A percentile compares a stretch with the other conserved stretches of the same genome.
Evolutionary conservation across 164 flowering plant genomes (phyloP).

Genomic region (Aristolochia fimbriata): DNA sequence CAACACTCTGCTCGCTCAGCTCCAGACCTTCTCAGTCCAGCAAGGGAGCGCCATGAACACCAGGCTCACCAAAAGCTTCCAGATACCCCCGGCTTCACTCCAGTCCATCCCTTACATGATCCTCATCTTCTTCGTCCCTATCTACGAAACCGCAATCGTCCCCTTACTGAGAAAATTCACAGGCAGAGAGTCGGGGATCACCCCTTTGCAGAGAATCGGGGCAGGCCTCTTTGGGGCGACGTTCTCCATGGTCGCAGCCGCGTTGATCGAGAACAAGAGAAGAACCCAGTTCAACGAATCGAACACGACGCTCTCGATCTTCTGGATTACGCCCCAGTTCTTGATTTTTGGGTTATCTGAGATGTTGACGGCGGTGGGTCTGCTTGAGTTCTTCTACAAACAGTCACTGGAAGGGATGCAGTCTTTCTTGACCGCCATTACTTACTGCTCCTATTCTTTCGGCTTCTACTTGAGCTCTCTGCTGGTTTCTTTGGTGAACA

Average conservation of each 20-base stretch:
- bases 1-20: constrained; percentile 73
- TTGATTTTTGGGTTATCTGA: constrained; percentile 58
- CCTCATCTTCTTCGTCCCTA: constrained; percentile 60
- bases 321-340: constrained; percentile 61
- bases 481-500: constrained; percentile 53
- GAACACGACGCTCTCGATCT: constrained; percentile 29
- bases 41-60: constrained; percentile 65
- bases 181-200: constrained; percentile 46
- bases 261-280: constrained; percentile 52
- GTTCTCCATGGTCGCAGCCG: constrained; percentile 74
- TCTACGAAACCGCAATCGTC: constrained; percentile 53
- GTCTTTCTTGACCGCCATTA: constrained; percentile 59
- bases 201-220: constrained; percentile 59
- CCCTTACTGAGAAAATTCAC: constrained; percentile 48
- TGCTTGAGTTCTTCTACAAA: constrained; percentile 63
- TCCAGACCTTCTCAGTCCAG: constrained; percentile 77
- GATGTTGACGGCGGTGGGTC: constrained; percentile 72
- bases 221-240: constrained; percentile 54
- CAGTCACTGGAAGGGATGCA: constrained; percentile 57
- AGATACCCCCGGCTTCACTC: constrained; percentile 71
- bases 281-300: constrained; percentile 17
- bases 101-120: constrained; percentile 60
- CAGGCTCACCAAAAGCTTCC: constrained; percentile 29
- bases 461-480: constrained; percentile 63
- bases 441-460: constrained; percentile 61